Evolutionary conservation across 2,329 filamentous ascomycete species (phyloP).

Genomic region (Aureobasidium sp.): DNA sequence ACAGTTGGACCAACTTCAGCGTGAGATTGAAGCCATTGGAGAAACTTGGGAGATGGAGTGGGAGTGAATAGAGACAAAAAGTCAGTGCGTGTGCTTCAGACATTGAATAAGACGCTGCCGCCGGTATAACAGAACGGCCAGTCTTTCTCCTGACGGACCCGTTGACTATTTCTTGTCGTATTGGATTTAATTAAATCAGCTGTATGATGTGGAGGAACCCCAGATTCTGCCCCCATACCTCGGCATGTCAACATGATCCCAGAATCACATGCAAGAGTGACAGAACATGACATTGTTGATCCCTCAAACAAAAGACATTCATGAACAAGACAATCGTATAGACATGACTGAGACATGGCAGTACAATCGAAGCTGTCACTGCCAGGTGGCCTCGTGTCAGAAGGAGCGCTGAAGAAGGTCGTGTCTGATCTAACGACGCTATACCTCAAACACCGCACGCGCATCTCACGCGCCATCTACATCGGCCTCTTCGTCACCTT

Average conservation of each 20-base stretch:
- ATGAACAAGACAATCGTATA: neutral
- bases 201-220: neutral
- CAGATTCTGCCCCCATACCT: neutral
- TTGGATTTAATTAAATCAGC: neutral
- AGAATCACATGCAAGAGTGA: constrained; percentile 6
- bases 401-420: constrained; percentile 58
- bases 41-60: constrained; percentile 46
- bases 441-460: constrained; percentile 72
- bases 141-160: neutral
- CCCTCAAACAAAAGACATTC: neutral
- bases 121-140: neutral
- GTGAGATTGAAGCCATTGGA: constrained; percentile 42
- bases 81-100: neutral
- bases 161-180: neutral
- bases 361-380: constrained; percentile 62
- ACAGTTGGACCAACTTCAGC: constrained; percentile 52
- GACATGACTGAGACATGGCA: constrained; percentile 49
- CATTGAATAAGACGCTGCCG: neutral
- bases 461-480: constrained; percentile 78
- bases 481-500: constrained; percentile 73
- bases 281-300: neutral
- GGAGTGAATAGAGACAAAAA: constrained; percentile 31
- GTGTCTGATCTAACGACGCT: constrained; percentile 61
- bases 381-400: constrained; percentile 42
- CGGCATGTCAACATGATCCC: neutral